phyloP scores from a whole-genome alignment of 1,139 yeast genomes.

The Candida sanyaensis region DNA sequence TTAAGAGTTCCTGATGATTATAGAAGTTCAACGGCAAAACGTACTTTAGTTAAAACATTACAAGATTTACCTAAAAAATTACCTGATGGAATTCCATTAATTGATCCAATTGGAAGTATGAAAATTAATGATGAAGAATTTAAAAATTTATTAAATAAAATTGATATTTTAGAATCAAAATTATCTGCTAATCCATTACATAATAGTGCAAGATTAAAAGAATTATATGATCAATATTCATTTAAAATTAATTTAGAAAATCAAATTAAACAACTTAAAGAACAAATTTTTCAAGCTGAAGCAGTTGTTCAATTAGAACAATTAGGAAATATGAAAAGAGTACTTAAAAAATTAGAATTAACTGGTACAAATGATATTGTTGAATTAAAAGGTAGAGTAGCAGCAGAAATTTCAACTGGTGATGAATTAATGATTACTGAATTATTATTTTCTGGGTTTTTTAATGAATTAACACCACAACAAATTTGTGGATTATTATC shows the following conservation, averaged over 20 bases:
- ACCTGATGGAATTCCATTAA: conserved; percentile 84
- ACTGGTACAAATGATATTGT: conserved; percentile 83
- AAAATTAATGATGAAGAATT: conserved; percentile 84
- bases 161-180: conserved; percentile 79
- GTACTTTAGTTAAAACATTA: conserved; percentile 74
- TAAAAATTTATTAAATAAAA: conserved; percentile 65
- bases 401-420: conserved; percentile 96
- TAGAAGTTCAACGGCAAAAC: conserved; percentile 68
- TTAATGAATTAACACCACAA: conserved; percentile 82
- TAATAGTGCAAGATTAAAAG: conserved; percentile 61
- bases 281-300: conserved; percentile 77
- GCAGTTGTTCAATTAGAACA: conserved; percentile 94
- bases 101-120: conserved; percentile 93
- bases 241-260: conserved; percentile 62
- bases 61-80: conserved; percentile 79
- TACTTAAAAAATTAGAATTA: conserved; percentile 78
- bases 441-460: conserved; percentile 90
- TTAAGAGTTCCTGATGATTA: conserved; percentile 81
- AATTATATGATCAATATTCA: conserved; percentile 64
- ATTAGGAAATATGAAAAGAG: conserved; percentile 88
- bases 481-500: conserved; percentile 92
- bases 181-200: conserved; percentile 69
- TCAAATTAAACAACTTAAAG: conserved; percentile 61
- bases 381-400: conserved; percentile 91
- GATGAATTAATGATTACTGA: conserved; percentile 90